Evolutionary conservation across 192 early-diverging fungal species (phyloP), one percentile per base, ranked within the genome.

Genomic region (Lobosporangium transversale): DNA sequence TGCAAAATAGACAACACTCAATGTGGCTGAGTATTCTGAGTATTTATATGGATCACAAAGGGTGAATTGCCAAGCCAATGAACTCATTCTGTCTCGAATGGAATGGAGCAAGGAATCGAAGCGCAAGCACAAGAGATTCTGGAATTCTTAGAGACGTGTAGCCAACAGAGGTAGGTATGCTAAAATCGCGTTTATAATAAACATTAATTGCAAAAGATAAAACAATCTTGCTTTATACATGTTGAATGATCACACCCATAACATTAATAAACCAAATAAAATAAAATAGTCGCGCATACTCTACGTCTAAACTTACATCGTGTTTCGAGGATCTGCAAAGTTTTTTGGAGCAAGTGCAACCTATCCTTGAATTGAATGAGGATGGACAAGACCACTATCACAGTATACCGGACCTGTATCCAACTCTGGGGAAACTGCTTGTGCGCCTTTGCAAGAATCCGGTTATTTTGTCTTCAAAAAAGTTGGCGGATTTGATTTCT

Each of bases 61-160:
- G n/a, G n/a, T n/a, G n/a, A n/a, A n/a, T n/a, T n/a, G n/a, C n/a
- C n/a, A n/a, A n/a, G n/a, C n/a, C n/a, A n/a, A n/a, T n/a, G n/a
- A n/a, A n/a, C n/a, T n/a, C n/a, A n/a, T n/a, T n/a, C n/a, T n/a
- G n/a, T n/a, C n/a, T 24, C 21, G 52, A 15, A 66, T 75, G 63
- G 71, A 54, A 75, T 75, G 63, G 63, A 61, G 43, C 57, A 61
- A 24, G 43, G 56, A 52, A 75, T 75, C 58, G 63, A 71, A 31
- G 60, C 53, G 62, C 60, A 55, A 43, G 61, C 69, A 37, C 56
- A 40, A 24, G 58, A 60, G 51, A 66, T 75, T 35, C 43, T 75
- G 30, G 52, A 56, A 7, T 75, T 66, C 45, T 26, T 66, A 31
- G 63, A 66, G 47, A n/a, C n/a, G n/a, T 57, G 48, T 44, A 60